Evolutionary conservation across 2,329 filamentous ascomycete species (phyloP).

Genomic region (Botrytis tulipae): DNA sequence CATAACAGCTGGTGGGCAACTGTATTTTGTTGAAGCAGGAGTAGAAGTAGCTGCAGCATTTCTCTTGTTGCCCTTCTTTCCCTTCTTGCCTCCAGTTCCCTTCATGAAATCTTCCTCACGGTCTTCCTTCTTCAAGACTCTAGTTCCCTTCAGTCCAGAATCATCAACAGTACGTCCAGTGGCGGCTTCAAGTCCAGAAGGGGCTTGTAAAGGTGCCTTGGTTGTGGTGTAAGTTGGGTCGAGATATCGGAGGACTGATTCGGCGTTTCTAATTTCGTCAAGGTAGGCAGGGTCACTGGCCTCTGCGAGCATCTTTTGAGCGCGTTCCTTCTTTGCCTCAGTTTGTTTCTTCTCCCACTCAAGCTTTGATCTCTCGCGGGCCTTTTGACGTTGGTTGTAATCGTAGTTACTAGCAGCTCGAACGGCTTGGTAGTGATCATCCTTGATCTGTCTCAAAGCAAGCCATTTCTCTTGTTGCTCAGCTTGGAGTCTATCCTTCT

Average conservation of each 20-base stretch:
- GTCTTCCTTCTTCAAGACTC: constrained; percentile 84
- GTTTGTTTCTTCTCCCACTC: constrained; percentile 74
- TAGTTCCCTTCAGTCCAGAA: constrained; percentile 79
- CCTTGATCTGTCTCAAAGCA: constrained; percentile 82
- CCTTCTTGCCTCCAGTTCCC: constrained; percentile 73
- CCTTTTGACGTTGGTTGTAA: constrained; percentile 73
- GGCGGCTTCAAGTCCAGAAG: constrained; percentile 74
- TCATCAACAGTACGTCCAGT: constrained; percentile 82
- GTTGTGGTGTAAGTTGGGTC: constrained; percentile 67
- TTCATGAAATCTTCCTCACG: constrained; percentile 84
- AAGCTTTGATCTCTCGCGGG: constrained; percentile 73
- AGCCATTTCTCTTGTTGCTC: constrained; percentile 85
- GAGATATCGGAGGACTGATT: constrained; percentile 86
- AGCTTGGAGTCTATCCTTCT: constrained; percentile 77
- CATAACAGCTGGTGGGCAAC: constrained; percentile 84
- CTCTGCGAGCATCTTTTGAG: constrained; percentile 73
- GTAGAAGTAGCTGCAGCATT: constrained; percentile 43
- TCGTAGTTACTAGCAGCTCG: constrained; percentile 84
- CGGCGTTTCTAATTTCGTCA: constrained; percentile 87
- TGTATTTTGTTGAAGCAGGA: constrained; percentile 62
- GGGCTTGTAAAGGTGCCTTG: constrained; percentile 65
- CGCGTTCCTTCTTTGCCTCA: constrained; percentile 72
- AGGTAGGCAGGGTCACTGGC: constrained; percentile 84
- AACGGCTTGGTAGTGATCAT: constrained; percentile 78
- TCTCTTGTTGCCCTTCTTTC: constrained; percentile 82